Percentiles rank a stretch among this genome's conserved stretches.
Conservation (phyloP, 306 rosid genomes). For the Vicia villosa region DNA sequence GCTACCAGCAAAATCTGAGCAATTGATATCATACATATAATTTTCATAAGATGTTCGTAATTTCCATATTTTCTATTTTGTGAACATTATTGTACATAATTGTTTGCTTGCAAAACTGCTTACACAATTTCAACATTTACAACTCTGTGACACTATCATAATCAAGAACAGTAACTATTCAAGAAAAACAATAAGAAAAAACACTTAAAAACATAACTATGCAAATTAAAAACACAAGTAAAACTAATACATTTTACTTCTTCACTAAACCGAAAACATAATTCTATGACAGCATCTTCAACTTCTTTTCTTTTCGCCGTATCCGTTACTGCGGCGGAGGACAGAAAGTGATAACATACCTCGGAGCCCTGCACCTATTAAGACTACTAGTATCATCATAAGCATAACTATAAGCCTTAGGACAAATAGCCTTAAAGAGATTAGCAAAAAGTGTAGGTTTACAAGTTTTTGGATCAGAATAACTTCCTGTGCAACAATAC, state of each 20-base stretch:
- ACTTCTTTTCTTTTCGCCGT: neutral
- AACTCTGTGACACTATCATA: neutral
- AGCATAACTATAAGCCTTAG: constrained; percentile 95
- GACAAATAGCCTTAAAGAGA: constrained; percentile 94
- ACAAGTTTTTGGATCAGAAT: constrained; percentile 76
- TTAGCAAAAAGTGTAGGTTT: constrained; percentile 87
- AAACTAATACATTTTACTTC: constrained; percentile 19
- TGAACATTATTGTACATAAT: neutral
- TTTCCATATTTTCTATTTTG: neutral
- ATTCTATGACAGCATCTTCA: constrained; percentile 25
- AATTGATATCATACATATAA: no score
- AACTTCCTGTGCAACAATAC: constrained; percentile 90
- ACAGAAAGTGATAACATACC: constrained; percentile 90
- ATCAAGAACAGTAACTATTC: constrained; percentile 17
- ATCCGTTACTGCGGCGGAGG: constrained; percentile 54
- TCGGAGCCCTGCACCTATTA: constrained; percentile 79
- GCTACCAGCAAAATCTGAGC: no score
- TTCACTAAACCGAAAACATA: constrained; percentile 20
- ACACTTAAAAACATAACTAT: constrained; percentile 14
- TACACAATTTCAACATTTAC: neutral
- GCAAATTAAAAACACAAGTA: neutral
- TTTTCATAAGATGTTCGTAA: no score
- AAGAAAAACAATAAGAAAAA: neutral
- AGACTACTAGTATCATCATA: constrained; percentile 91
- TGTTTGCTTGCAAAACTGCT: neutral